These are phyloP conservation scores for Colletotrichum zoysiae DNA, from an alignment of 2,329 filamentous ascomycete genomes.

Conservation along the genomic window DNA sequence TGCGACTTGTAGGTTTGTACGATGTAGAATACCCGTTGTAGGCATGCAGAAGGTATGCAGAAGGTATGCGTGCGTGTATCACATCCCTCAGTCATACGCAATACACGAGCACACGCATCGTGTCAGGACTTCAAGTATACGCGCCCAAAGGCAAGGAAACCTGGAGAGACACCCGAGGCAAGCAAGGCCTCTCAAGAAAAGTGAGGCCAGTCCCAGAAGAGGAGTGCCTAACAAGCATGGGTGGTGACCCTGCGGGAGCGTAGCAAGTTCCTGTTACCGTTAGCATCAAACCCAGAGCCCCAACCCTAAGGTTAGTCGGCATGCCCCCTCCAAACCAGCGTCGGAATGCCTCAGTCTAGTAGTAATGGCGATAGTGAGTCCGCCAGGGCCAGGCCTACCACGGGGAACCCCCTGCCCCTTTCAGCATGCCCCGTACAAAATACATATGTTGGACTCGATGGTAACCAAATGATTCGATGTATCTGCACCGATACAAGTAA, in stretches of 20 bases:
- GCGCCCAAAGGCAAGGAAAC: neutral
- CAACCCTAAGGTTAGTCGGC: conserved; percentile 33
- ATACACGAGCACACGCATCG: neutral
- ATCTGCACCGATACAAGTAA: too few species aligned
- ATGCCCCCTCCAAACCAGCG: conserved; percentile 25
- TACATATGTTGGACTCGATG: neutral
- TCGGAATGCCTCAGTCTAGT: conserved; percentile 34
- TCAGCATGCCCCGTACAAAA: neutral
- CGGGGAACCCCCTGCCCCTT: neutral
- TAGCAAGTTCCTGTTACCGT: conserved; percentile 24
- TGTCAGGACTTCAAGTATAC: conserved; percentile 1
- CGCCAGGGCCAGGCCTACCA: conserved; percentile 15
- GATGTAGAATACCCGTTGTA: neutral
- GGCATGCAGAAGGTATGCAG: neutral
- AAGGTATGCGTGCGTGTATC: neutral
- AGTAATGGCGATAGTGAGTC: conserved; percentile 28
- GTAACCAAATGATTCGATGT: neutral
- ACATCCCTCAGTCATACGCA: neutral
- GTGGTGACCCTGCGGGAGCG: neutral
- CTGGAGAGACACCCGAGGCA: neutral
- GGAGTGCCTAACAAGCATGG: conserved; percentile 7
- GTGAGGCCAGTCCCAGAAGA: conserved; percentile 12
- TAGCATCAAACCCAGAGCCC: conserved; percentile 20
- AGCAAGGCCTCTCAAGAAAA: neutral
- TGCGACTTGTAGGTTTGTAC: neutral